Conservation (phyloP, 306 rosid genomes). For the Carpinus viminea region DNA sequence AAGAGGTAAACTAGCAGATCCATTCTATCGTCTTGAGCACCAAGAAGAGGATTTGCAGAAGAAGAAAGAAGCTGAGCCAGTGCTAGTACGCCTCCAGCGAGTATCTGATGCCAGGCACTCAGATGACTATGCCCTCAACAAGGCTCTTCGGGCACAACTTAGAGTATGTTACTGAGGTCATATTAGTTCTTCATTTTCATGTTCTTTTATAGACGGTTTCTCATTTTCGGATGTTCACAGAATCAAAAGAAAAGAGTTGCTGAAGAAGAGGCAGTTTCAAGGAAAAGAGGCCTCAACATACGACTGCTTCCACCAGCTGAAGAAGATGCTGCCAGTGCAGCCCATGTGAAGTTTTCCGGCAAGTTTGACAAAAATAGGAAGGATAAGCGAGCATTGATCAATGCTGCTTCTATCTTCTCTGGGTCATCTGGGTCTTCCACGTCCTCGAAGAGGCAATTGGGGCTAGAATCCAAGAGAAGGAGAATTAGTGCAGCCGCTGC, state of each 20-base stretch:
- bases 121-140: conserved; percentile 79
- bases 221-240: conserved; percentile 44
- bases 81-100: conserved; percentile 75
- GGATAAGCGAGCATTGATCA: conserved; percentile 76
- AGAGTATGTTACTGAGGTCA: conserved; percentile 53
- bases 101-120: conserved; percentile 71
- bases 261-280: conserved; percentile 71
- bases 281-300: conserved; percentile 69
- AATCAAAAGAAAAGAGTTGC: conserved; percentile 88
- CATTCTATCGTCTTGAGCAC: conserved; percentile 94
- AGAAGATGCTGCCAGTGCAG: conserved; percentile 64
- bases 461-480: conserved; percentile 75
- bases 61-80: conserved; percentile 91
- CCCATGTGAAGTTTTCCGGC: conserved; percentile 54
- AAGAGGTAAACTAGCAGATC: conserved; percentile 86
- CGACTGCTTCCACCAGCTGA: conserved; percentile 68
- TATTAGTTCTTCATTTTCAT: conserved; percentile 16
- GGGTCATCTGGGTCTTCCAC: conserved; percentile 44
- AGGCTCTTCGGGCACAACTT: conserved; percentile 69
- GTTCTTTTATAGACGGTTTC: conserved; percentile 6
- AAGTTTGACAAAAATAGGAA: conserved; percentile 67
- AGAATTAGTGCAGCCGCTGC: conserved; percentile 68
- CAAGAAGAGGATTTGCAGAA: conserved; percentile 82
- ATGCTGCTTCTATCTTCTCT: conserved; percentile 60
- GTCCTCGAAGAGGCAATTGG: conserved; percentile 48